A percentile compares a stretch with the other conserved stretches of the same genome.
Evolutionary conservation across 495 filamentous ascomycete species (phyloP).

Genomic region (Glutinoglossum americanum): DNA sequence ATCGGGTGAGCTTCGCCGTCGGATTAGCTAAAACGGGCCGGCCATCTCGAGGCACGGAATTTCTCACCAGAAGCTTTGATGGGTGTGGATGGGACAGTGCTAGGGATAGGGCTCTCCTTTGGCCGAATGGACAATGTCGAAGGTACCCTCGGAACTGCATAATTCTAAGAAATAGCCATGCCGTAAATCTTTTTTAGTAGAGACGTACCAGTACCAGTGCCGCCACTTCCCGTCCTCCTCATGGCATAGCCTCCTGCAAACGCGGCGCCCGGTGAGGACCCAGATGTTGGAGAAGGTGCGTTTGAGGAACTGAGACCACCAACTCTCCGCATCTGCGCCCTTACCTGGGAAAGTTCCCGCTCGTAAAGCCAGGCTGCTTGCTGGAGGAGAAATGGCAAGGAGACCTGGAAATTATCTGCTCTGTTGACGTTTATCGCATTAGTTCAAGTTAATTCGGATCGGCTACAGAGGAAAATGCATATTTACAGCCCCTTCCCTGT

Average conservation of each 20-base stretch:
- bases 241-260: slow-evolving; percentile 28
- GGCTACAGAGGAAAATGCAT: slow-evolving; percentile 7
- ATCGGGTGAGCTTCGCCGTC: slow-evolving; percentile 17
- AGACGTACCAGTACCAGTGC: slow-evolving; percentile 16
- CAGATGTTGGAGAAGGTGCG: slow-evolving; percentile 12
- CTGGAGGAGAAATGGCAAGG: slow-evolving; percentile 72
- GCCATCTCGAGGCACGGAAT: slow-evolving; percentile 8
- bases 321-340: slow-evolving; percentile 73
- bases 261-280: slow-evolving; percentile 24
- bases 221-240: slow-evolving; percentile 34
- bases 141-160: slow-evolving; percentile 29
- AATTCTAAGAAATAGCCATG: slow-evolving; percentile 1
- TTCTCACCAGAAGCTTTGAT: slow-evolving; percentile 2
- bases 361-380: slow-evolving; percentile 93
- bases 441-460: slow-evolving; percentile 4
- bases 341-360: slow-evolving; percentile 66
- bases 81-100: not conserved
- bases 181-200: not conserved
- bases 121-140: slow-evolving; percentile 39
- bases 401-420: slow-evolving; percentile 45
- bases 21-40: slow-evolving; percentile 16
- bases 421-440: slow-evolving; percentile 15
- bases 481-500: slow-evolving; percentile 62
- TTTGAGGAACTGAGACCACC: slow-evolving; percentile 23
- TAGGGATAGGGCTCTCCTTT: slow-evolving; percentile 34